phyloP scores from a whole-genome alignment of 345 rosid genomes.

The Rhodamnia rubescens region DNA sequence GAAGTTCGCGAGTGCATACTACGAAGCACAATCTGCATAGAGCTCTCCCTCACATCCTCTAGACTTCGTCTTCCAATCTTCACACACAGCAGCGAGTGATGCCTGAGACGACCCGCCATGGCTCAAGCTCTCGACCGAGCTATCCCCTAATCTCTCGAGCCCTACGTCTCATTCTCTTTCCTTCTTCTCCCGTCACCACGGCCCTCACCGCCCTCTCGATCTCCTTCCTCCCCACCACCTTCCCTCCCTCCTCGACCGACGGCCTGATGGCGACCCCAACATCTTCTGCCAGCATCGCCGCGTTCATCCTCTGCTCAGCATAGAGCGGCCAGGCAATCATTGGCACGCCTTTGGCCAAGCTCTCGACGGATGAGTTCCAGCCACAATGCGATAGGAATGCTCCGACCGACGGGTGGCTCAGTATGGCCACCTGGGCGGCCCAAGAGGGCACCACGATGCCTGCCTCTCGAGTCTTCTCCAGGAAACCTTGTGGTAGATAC shows the following conservation, averaged over 20 bases:
- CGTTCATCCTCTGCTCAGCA: conserved; percentile 40
- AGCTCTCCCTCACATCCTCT: not conserved
- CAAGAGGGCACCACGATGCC: conserved; percentile 21
- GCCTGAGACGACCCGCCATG: conserved; percentile 13
- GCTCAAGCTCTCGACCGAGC: conserved; percentile 11
- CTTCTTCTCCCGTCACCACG: conserved; percentile 23
- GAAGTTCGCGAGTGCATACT: not conserved
- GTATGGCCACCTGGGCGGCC: conserved; percentile 28
- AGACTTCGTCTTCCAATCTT: not conserved
- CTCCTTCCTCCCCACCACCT: conserved; percentile 19
- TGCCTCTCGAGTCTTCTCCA: conserved; percentile 5
- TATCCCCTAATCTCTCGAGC: conserved; percentile 11
- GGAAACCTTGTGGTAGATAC: conserved; percentile 30
- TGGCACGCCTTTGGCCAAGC: conserved; percentile 26
- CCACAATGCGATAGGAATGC: conserved; percentile 46
- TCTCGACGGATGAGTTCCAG: conserved; percentile 38
- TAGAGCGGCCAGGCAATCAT: conserved; percentile 44
- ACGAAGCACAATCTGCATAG: not conserved
- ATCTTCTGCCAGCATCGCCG: conserved; percentile 23
- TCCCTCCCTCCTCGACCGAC: not conserved
- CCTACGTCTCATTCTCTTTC: conserved; percentile 8
- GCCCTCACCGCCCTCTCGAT: conserved; percentile 16
- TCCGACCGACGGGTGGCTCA: conserved; percentile 21
- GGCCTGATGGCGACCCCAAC: conserved; percentile 20
- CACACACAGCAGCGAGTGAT: not conserved